phyloP scores from a whole-genome alignment of 2,329 filamentous ascomycete genomes.

The Pseudomassariella vexata region DNA sequence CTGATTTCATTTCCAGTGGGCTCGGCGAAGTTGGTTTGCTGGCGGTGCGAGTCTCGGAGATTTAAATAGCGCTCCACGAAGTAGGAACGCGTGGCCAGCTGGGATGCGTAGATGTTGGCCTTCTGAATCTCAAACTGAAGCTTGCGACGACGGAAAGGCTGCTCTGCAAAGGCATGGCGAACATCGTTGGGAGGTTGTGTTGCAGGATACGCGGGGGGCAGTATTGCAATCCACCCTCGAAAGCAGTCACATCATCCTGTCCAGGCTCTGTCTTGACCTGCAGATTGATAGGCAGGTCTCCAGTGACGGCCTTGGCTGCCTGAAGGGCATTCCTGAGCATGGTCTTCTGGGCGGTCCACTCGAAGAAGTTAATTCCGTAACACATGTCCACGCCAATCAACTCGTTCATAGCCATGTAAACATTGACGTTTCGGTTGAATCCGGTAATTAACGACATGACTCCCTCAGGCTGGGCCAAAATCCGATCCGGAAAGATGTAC shows the following conservation, averaged over 20 bases:
- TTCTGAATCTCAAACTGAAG: slow-evolving; percentile 87
- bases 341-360: slow-evolving; percentile 71
- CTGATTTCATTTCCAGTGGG: slow-evolving; percentile 18
- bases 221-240: slow-evolving; percentile 44
- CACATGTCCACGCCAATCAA: slow-evolving; percentile 76
- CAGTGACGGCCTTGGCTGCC: slow-evolving; percentile 63
- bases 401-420: slow-evolving; percentile 76
- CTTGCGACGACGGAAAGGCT: slow-evolving; percentile 45
- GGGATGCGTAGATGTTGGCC: slow-evolving; percentile 79
- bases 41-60: slow-evolving; percentile 60
- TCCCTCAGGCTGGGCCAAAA: slow-evolving; percentile 64
- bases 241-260: slow-evolving; percentile 22
- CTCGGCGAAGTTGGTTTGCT: slow-evolving; percentile 33
- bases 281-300: slow-evolving; percentile 64
- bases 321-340: slow-evolving; percentile 67
- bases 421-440: slow-evolving; percentile 73
- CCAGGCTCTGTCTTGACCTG: slow-evolving; percentile 43
- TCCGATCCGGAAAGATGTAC: slow-evolving; percentile 66
- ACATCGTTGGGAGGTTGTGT: slow-evolving; percentile 43
- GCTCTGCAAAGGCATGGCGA: slow-evolving; percentile 41
- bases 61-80: slow-evolving; percentile 83
- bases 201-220: slow-evolving; percentile 44
- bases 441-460: slow-evolving; percentile 67
- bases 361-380: slow-evolving; percentile 71
- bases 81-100: slow-evolving; percentile 75